Evolutionary conservation across 331 rosid genomes (phyloP).

Genomic region (Prunus yedoensis): DNA sequence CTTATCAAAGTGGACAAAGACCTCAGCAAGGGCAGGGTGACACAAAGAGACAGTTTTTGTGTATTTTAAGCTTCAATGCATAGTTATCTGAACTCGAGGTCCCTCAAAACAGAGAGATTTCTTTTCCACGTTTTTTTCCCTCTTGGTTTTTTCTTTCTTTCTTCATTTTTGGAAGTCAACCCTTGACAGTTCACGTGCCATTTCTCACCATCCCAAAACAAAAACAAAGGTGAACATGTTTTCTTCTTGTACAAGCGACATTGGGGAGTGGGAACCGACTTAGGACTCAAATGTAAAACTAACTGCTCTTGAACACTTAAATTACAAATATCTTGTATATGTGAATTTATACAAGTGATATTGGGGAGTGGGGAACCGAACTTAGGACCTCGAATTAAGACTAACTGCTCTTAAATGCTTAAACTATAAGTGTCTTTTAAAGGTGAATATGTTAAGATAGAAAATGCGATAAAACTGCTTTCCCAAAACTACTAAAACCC

Average conservation of each 20-base stretch:
- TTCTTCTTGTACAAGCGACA: too few relatives aligned
- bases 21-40: conserved; percentile 16
- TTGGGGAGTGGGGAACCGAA: rapidly evolving
- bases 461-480: conserved; percentile 1
- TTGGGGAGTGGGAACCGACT: too few relatives aligned
- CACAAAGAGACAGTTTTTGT: conserved; percentile 12
- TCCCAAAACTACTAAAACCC: conserved; percentile 29
- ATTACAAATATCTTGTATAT: too few relatives aligned
- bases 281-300: too few relatives aligned
- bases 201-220: conserved; percentile 28
- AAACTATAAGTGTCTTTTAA: too few relatives aligned
- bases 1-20: conserved; percentile 40
- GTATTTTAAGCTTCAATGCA: conserved; percentile 38
- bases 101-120: conserved; percentile 31
- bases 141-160: neutral
- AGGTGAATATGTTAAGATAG: too few relatives aligned
- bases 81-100: conserved; percentile 39
- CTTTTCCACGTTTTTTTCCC: neutral
- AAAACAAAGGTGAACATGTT: neutral
- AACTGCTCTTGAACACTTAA: too few relatives aligned
- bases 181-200: conserved; percentile 46
- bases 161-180: neutral
- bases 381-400: too few relatives aligned
- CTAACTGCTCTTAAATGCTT: too few relatives aligned
- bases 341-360: too few relatives aligned